These are phyloP conservation scores for Colletotrichum magnum DNA, from an alignment of 2,329 filamentous ascomycete species.

Conservation along the genomic window DNA sequence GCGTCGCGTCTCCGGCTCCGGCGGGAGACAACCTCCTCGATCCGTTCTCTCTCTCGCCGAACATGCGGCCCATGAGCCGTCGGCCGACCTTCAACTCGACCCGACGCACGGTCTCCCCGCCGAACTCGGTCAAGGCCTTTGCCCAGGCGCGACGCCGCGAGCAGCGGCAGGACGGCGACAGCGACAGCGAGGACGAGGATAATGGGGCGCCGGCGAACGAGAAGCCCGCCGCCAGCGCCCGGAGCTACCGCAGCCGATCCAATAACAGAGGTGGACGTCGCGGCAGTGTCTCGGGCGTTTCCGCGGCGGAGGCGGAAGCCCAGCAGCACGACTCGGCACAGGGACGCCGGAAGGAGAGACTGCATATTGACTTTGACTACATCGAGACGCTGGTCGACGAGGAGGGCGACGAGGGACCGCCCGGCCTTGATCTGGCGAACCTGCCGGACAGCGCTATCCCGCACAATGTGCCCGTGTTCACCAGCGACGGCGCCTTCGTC, in stretches of 20 bases:
- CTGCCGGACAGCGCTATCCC: constrained; percentile 64
- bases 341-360: constrained; percentile 75
- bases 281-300: constrained; percentile 64
- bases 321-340: constrained; percentile 75
- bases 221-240: constrained; percentile 74
- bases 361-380: constrained; percentile 92
- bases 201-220: constrained; percentile 71
- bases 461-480: constrained; percentile 59
- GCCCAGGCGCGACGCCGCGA: constrained; percentile 89
- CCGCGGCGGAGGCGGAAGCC: constrained; percentile 78
- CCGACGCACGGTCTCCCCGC: constrained; percentile 59
- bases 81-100: constrained; percentile 70
- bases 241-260: constrained; percentile 69
- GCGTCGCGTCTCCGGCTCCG: neutral
- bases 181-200: constrained; percentile 42
- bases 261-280: constrained; percentile 72
- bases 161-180: constrained; percentile 69
- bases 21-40: neutral
- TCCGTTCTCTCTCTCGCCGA: constrained; percentile 3
- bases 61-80: constrained; percentile 49
- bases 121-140: constrained; percentile 98
- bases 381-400: constrained; percentile 89
- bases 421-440: constrained; percentile 56
- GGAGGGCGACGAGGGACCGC: constrained; percentile 48
- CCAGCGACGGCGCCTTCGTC: constrained; percentile 69